Percentiles rank a stretch among this genome's conserved stretches.
Conservation (phyloP, 164 flowering plant species). For the Macadamia tetraphylla region DNA sequence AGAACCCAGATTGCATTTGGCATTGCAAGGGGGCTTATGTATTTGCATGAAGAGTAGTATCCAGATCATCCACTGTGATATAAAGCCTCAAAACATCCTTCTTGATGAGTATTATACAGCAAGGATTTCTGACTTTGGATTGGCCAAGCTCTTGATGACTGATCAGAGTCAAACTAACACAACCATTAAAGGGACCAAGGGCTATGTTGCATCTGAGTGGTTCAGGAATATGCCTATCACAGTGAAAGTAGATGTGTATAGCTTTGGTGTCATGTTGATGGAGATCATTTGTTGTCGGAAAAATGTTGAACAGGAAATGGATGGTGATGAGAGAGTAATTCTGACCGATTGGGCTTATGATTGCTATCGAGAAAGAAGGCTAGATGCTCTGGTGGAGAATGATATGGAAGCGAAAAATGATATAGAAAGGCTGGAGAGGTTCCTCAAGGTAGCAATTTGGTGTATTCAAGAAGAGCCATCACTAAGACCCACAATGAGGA, state of each 20-base stretch:
- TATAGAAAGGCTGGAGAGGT: background rate
- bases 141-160: background rate
- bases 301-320: background rate
- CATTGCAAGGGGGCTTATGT: no score
- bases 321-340: background rate
- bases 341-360: background rate
- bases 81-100: background rate
- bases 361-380: background rate
- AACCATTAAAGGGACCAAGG: background rate
- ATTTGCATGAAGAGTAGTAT: background rate
- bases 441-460: constrained; percentile 3
- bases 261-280: background rate
- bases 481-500: background rate
- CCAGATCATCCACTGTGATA: background rate
- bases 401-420: background rate
- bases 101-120: background rate
- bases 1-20: no score
- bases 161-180: background rate
- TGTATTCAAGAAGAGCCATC: constrained; percentile 9
- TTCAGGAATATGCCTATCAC: background rate
- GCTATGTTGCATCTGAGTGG: background rate
- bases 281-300: background rate
- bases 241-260: background rate
- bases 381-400: background rate
- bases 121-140: background rate